These are phyloP conservation scores for Gossypium sturtianum DNA, from an alignment of 345 rosid species.

Conservation along the genomic window DNA sequence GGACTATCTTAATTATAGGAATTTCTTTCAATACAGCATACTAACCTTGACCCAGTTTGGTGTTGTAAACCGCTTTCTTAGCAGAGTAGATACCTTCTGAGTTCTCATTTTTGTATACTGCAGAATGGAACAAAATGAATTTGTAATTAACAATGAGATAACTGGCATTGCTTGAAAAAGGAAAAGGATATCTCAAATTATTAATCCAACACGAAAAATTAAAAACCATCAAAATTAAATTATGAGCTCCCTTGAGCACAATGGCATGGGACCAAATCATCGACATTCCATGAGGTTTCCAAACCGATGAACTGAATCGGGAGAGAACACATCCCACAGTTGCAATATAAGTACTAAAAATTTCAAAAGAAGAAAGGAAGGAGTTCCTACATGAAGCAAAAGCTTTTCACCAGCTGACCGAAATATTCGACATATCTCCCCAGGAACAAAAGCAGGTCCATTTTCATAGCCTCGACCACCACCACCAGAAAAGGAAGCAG, in stretches of 20 bases:
- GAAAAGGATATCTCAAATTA: background rate
- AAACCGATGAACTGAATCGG: background rate
- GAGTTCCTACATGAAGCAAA: constrained; percentile 66
- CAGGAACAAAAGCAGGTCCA: constrained; percentile 89
- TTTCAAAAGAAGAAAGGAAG: constrained; percentile 12
- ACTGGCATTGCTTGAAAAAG: background rate
- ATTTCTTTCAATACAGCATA: constrained; percentile 6
- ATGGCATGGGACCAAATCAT: background rate
- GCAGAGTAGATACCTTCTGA: constrained; percentile 74
- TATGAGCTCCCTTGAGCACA: background rate
- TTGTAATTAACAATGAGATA: background rate
- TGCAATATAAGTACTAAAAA: background rate
- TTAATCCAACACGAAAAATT: background rate
- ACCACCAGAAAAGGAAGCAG: constrained; percentile 80
- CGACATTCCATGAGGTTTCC: background rate
- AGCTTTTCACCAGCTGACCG: constrained; percentile 80
- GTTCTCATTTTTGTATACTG: constrained; percentile 84
- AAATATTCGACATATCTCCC: constrained; percentile 76
- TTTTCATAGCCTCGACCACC: constrained; percentile 53
- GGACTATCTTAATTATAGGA: constrained; percentile 9
- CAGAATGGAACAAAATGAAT: constrained; percentile 8
- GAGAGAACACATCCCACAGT: background rate
- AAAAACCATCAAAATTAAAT: background rate
- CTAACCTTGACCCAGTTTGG: constrained; percentile 97
- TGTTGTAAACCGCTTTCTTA: constrained; percentile 88